Evolutionary conservation across 345 rosid genomes (phyloP), one percentile per base, ranked within the genome.

Genomic region (Aethionema arabicum): DNA sequence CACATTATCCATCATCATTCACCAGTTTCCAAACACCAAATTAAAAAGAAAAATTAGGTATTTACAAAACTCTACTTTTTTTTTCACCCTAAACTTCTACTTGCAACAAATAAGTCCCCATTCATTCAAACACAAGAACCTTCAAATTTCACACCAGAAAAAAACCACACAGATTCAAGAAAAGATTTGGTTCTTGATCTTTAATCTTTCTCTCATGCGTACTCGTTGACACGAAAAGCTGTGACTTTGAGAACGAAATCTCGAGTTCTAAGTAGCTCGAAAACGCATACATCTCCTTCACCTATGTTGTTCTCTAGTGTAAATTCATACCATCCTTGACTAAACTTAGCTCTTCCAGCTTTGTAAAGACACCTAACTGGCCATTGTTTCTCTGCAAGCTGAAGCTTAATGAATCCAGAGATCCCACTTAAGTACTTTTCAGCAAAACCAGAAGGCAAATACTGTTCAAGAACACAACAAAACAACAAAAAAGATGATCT

Each of bases 281-380:
- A 84, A 62, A 88, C 69, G 32, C 96, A 88, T 29, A 85, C 93
- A 69, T 88, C 96, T 39, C 96, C 92, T 79, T 88, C 96, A 15
- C 96, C 96, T 71, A 88, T 61, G 15, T 77, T 79, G 63, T 88
- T 88, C 79, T 88, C 90, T 67, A 84, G 57, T 2, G 92, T 76
- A 76, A 88, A 88, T 75, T 88, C 92, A 31, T 83, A 88, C 96
- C 96, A 85, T 48, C 96, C 96, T 72, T 81, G 90, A 69, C 92
- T 85, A 33, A 88, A 74, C 73, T 85, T 88, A 30, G 96, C 96
- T 72, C 85, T 78, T 52, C 96, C 96, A 48, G 86, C 96, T 77
- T 70, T 84, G 59, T 85, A 85, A 51, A 79, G 88, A 43, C 96
- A 88, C 36, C 96, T 83, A 46, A 88, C 96, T 13, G 93, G 82